phyloP scores from a whole-genome alignment of 371 early-diverging fungal genomes.

The Lichtheimia ornata region DNA sequence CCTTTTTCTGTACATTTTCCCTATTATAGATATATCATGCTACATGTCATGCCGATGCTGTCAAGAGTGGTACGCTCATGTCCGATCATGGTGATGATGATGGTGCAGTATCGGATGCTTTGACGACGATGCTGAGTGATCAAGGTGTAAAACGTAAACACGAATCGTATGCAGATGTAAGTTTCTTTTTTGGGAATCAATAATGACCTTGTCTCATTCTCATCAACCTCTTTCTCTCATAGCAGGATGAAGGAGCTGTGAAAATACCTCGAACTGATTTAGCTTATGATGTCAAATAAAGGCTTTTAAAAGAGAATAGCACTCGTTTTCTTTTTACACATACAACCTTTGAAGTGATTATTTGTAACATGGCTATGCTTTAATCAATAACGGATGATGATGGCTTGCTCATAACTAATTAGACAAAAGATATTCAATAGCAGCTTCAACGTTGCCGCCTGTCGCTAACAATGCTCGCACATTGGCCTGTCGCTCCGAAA shows the following conservation, averaged over 20 bases:
- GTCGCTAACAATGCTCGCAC: slow-evolving; percentile 73
- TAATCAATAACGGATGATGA: too few species aligned
- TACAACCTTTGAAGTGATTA: too few species aligned
- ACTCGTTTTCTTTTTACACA: too few species aligned
- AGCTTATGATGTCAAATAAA: slow-evolving; percentile 2
- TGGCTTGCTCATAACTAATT: slow-evolving; percentile 2
- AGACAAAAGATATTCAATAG: slow-evolving; percentile 61
- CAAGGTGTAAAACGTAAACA: background rate
- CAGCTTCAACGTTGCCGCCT: slow-evolving; percentile 76
- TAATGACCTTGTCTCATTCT: too few species aligned
- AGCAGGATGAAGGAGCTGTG: background rate
- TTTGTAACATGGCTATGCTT: too few species aligned
- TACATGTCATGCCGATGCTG: slow-evolving; percentile 66
- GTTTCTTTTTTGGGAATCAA: too few species aligned
- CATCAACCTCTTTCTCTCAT: too few species aligned
- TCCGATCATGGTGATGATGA: background rate
- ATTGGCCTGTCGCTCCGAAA: slow-evolving; percentile 73
- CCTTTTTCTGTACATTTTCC: background rate
- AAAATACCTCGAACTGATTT: slow-evolving; percentile 1
- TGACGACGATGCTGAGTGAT: background rate
- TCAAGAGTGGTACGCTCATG: slow-evolving; percentile 27
- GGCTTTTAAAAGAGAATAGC: too few species aligned
- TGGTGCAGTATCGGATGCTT: too few species aligned
- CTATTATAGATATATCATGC: slow-evolving; percentile 63
- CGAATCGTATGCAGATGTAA: background rate